Evolutionary conservation across 305 asterid genomes (phyloP).

Genomic region (Rubia occidens): DNA sequence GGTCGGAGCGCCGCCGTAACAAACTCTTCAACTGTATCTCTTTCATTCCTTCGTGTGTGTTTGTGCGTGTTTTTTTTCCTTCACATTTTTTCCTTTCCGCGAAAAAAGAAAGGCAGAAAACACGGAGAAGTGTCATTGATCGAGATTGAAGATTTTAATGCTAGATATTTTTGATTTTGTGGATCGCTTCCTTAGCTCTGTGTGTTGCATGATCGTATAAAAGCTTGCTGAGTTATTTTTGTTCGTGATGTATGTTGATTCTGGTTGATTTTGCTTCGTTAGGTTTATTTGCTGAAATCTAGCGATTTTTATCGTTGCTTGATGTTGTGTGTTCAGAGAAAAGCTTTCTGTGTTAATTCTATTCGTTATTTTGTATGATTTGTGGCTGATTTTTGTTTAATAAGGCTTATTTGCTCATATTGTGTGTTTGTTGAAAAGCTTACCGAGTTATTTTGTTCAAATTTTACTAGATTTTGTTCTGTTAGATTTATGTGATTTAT

Average conservation of each 20-base stretch:
- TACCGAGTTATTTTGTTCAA: not conserved
- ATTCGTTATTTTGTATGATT: not conserved
- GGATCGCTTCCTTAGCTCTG: not conserved
- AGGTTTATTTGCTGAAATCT: not conserved
- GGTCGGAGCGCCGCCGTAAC: not conserved
- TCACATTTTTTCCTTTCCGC: not conserved
- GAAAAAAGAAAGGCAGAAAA: not conserved
- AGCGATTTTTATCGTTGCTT: constrained; percentile 4
- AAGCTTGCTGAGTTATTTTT: not conserved
- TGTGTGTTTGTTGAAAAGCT: not conserved
- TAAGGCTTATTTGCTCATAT: not conserved
- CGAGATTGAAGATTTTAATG: not conserved
- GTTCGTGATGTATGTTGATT: not conserved
- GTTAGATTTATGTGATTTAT: not conserved
- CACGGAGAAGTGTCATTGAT: constrained; percentile 3
- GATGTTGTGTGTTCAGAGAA: not conserved
- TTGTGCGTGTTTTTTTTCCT: not conserved
- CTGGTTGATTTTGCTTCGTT: not conserved
- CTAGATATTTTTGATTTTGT: not conserved
- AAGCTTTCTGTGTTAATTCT: not conserved
- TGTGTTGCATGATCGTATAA: not conserved
- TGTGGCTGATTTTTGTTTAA: not conserved
- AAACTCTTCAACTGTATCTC: not conserved
- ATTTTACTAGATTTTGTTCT: not conserved
- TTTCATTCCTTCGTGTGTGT: not conserved